Conservation (phyloP, 140 eudicot genomes). For the Flaveria floridana region DNA sequence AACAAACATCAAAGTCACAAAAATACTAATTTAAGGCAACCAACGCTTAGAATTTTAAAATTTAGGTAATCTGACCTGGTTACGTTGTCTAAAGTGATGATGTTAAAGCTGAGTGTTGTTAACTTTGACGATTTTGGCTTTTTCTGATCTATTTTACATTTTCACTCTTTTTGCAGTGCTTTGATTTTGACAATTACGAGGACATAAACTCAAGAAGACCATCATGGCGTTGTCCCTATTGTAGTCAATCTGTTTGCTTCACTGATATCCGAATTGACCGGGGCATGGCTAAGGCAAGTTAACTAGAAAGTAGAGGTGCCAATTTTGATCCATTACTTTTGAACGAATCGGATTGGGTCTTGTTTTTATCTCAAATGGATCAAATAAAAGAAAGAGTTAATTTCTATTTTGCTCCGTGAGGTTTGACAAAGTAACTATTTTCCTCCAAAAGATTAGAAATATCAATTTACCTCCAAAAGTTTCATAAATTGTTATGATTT, state of each 20-base stretch:
- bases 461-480: too few species aligned
- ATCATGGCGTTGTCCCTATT: slow-evolving; percentile 92
- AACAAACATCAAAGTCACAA: neutral
- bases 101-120: neutral
- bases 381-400: neutral
- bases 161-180: slow-evolving; percentile 49
- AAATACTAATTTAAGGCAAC: neutral
- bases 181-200: slow-evolving; percentile 76
- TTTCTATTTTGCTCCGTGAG: too few species aligned
- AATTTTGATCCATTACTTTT: neutral
- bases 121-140: neutral
- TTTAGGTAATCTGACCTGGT: neutral
- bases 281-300: slow-evolving; percentile 73
- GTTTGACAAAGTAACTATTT: too few species aligned
- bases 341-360: neutral
- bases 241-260: slow-evolving; percentile 77
- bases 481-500: too few species aligned
- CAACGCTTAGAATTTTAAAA: neutral
- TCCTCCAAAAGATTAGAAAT: too few species aligned
- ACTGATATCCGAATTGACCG: slow-evolving; percentile 72
- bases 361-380: neutral
- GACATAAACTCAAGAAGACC: slow-evolving; percentile 86
- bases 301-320: neutral
- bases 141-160: slow-evolving; percentile 8
- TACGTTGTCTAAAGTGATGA: neutral